Conservation (phyloP, 345 rosid species). For the Eucalyptus curtisii region DNA sequence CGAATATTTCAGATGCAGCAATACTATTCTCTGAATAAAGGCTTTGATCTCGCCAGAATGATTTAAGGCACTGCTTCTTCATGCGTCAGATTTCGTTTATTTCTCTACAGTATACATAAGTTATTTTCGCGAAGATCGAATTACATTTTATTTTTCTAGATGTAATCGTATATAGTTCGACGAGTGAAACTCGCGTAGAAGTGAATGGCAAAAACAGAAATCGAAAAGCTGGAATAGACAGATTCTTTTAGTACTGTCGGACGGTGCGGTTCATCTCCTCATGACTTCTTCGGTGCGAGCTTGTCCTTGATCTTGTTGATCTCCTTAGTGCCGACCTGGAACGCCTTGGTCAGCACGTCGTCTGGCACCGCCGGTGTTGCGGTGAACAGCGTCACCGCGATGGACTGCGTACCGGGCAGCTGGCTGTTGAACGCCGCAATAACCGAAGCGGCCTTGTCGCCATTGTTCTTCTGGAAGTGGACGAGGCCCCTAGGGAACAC, state of each 20-base stretch:
- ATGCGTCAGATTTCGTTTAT: background rate
- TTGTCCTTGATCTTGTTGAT: slow-evolving; percentile 37
- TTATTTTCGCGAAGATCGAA: background rate
- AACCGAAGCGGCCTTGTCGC: slow-evolving; percentile 25
- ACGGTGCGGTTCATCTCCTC: background rate
- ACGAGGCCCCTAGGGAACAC: slow-evolving; percentile 58
- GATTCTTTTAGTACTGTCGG: background rate
- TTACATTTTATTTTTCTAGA: background rate
- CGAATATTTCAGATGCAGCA: background rate
- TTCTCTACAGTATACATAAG: background rate
- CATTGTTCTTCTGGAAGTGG: slow-evolving; percentile 57
- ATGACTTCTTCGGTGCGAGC: slow-evolving; percentile 35
- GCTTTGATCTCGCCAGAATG: background rate
- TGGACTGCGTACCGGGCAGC: slow-evolving; percentile 45
- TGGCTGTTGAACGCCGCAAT: slow-evolving; percentile 53
- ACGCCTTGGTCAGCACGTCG: slow-evolving; percentile 45
- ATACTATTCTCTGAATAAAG: background rate
- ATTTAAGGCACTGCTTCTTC: background rate
- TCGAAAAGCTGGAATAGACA: background rate
- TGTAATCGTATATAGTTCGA: background rate
- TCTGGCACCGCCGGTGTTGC: slow-evolving; percentile 45
- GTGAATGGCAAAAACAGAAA: background rate
- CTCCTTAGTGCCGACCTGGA: slow-evolving; percentile 51
- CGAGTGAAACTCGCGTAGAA: background rate
- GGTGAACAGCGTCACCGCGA: slow-evolving; percentile 24